Base-by-base conservation (phyloP, 2,329 filamentous ascomycete species). In the Colletotrichum filicis region DNA sequence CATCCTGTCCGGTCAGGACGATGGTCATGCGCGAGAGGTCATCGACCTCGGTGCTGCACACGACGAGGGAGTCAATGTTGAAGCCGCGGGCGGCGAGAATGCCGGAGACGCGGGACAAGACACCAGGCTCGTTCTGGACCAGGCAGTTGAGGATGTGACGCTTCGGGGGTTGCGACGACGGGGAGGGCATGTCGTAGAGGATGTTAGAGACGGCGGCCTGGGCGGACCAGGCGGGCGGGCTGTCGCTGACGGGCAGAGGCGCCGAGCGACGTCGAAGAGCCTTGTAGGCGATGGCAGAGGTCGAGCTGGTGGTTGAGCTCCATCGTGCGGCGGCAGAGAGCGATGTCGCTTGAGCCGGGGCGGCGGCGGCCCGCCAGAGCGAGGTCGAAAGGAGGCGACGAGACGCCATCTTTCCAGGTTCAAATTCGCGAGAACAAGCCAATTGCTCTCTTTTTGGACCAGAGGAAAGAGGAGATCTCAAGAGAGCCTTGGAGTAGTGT, bases 1-100 rank as follows among this genome's bases (percentile, higher is more conserved):
- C 96, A 79, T 98, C 97, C 85, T 98, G 95, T 16, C 97, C 97
- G 68, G 95, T 95, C 65, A 99, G 89, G 76, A 99, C 97, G 80
- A 99, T 98, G 70, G 97, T 99, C 97, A 99, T 99, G 81, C 97
- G 95, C 42, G 95, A 98, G 66, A 99, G 89, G 80, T 99, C 97
- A 79, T 96, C 94, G 30, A 99, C 95, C 85, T 99, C 97, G 75
- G 97, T 99, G 84, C 94, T 97, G 88, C 97, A 99, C 74, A 99
- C 97, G 68, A 99, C 97, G 75, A 99, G 88, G 67, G 94, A 97
- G 89, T 99, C 97, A 80, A 99, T 99, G 87, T 99, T 99, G 91
- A 99, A 99, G 76, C 97, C 97, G 72, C 97, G 92, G 56, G 97
- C 97, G 14, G 97, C 97, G 42, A 99, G 88, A 80, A 99, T 98